phyloP scores from a whole-genome alignment of 2,329 filamentous ascomycete species.

The Aspergillus quadrilineatus region DNA sequence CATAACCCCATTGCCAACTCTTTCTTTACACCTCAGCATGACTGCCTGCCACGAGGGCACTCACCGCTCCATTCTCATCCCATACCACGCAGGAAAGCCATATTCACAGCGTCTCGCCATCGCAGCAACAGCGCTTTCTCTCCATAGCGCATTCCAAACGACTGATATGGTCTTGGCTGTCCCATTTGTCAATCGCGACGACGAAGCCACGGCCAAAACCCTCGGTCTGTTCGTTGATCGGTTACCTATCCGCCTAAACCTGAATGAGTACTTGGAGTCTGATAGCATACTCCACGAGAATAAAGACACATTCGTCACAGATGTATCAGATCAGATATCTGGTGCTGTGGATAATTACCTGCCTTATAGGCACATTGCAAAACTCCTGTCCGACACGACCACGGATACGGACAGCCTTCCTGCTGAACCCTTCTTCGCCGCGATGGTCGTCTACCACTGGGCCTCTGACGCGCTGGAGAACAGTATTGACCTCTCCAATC shows the following conservation, averaged over 20 bases:
- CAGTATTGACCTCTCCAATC: too few species aligned
- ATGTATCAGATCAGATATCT: too few species aligned
- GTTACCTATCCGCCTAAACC: neutral
- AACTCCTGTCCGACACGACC: too few species aligned
- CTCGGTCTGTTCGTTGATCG: neutral
- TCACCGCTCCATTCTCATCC: neutral
- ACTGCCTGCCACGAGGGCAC: neutral
- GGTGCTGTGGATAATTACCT: too few species aligned
- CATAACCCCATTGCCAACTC: neutral
- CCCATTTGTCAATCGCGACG: neutral
- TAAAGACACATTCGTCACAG: too few species aligned
- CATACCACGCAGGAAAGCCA: neutral
- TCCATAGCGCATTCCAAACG: neutral
- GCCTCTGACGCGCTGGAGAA: too few species aligned
- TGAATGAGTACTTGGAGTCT: neutral
- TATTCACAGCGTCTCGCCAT: neutral
- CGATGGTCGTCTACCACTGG: too few species aligned
- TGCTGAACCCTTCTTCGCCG: too few species aligned
- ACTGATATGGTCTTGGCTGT: neutral
- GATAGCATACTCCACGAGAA: too few species aligned
- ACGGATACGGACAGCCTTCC: too few species aligned
- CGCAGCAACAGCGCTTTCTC: neutral
- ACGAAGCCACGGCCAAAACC: neutral
- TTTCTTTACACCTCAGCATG: neutral
- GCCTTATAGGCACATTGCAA: too few species aligned